Conservation (phyloP, 768 basidiomycete species). For the Lactarius psammicola region DNA sequence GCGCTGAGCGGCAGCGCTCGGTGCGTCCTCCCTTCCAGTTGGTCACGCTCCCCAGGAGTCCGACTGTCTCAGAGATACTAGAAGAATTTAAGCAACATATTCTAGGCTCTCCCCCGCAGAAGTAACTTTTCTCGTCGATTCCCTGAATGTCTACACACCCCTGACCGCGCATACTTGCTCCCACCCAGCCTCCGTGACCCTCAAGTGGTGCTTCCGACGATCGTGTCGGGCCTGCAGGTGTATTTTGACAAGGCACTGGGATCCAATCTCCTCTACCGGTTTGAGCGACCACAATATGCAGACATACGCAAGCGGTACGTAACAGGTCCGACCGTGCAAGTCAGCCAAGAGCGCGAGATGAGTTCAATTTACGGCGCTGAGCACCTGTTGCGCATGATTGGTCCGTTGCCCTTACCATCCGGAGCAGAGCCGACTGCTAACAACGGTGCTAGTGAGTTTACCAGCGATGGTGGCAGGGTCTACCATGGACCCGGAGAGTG, state of each 20-base stretch:
- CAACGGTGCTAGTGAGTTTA: slow-evolving; percentile 63
- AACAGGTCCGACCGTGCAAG: slow-evolving; percentile 67
- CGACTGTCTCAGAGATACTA: slow-evolving; percentile 74
- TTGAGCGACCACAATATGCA: slow-evolving; percentile 92
- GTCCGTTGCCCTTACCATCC: slow-evolving; percentile 51
- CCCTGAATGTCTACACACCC: not conserved
- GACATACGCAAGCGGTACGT: slow-evolving; percentile 70
- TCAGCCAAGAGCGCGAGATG: slow-evolving; percentile 79
- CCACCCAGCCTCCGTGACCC: slow-evolving; percentile 63
- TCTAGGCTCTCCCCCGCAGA: slow-evolving; percentile 44
- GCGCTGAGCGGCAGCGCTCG: not conserved
- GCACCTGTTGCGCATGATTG: slow-evolving; percentile 88
- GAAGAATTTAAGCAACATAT: slow-evolving; percentile 73
- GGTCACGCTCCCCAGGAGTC: slow-evolving; percentile 76
- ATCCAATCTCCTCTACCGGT: slow-evolving; percentile 87
- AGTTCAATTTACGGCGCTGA: slow-evolving; percentile 92
- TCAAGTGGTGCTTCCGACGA: slow-evolving; percentile 67
- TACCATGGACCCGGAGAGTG: slow-evolving; percentile 86
- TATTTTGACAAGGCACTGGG: slow-evolving; percentile 95
- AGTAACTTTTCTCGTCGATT: slow-evolving; percentile 41
- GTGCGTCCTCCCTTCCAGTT: slow-evolving; percentile 48
- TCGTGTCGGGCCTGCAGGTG: slow-evolving; percentile 78
- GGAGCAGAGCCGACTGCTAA: not conserved
- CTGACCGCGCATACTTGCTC: not conserved
- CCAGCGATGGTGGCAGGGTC: slow-evolving; percentile 89